These are phyloP conservation scores for Mortierella sp. DNA, from an alignment of 371 early-diverging fungal genomes.

Conservation along the genomic window DNA sequence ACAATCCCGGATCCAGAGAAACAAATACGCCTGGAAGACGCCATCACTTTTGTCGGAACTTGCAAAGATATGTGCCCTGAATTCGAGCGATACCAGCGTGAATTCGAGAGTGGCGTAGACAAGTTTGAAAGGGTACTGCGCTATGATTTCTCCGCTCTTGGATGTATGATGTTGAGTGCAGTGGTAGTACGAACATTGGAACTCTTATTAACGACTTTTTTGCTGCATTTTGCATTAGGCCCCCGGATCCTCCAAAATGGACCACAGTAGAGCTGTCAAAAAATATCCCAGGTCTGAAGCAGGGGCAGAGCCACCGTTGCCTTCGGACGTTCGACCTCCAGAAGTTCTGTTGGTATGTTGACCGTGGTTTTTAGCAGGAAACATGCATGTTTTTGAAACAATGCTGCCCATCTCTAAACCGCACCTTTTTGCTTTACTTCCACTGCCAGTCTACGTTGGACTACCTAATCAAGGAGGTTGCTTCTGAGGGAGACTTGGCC, in stretches of 20 bases:
- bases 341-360: conserved; percentile 69
- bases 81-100: conserved; percentile 91
- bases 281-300: conserved; percentile 90
- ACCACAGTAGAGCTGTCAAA: conserved; percentile 84
- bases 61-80: conserved; percentile 92
- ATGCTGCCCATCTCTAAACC: background rate
- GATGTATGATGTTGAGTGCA: background rate
- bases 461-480: conserved; percentile 79
- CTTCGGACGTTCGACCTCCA: conserved; percentile 93
- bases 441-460: conserved; percentile 74
- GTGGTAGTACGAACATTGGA: too few relatives aligned
- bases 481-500: conserved; percentile 67
- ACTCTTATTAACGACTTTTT: background rate
- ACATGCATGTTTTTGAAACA: too few relatives aligned
- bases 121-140: conserved; percentile 76
- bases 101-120: conserved; percentile 79
- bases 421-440: background rate
- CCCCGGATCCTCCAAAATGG: conserved; percentile 68
- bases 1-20: conserved; percentile 74
- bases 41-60: conserved; percentile 82
- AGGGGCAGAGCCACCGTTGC: conserved; percentile 88
- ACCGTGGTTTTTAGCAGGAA: background rate
- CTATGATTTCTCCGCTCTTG: background rate
- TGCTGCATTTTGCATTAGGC: conserved; percentile 42
- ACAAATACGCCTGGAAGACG: conserved; percentile 70